Base-by-base conservation (phyloP, 148 eudicot species). In the Vaccinium corymbosum region DNA sequence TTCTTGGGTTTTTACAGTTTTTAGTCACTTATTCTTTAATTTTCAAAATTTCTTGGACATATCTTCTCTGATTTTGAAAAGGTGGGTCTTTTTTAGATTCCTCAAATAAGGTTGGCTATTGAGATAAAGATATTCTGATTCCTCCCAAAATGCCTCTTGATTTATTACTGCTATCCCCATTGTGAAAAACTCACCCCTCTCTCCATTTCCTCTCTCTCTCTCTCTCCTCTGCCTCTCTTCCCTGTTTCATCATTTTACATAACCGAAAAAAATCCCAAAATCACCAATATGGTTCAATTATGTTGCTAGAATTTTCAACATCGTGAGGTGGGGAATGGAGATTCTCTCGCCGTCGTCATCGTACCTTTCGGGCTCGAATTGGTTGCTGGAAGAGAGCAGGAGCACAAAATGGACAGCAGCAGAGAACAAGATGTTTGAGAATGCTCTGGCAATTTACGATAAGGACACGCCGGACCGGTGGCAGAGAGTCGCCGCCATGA, bases 401-500 rank as follows among this genome's bases (percentile, higher is more conserved):
- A 85, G 89, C 82, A 86, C 93, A 48, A 90, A 79, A 68, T 95
- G 98, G 98, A 95, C 93, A 8, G 90, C 91, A 7, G 90, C 87
- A 12, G 96, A 95, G 89, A 95, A 95, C 94, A 95, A 95, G 88
- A 79, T 87, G 79, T 95, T 95, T 51, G 98, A 95, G 81, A 89
- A 95, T 85, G 98, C 98, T 6, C 91, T 95, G 8, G 98, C 98
- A 1, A 77, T 85, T 13, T 89, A 86, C 72, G 98, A 95, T 57
- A 90, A 92, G 78, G 93, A 94, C n/a, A 90, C 98, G 11, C 94
- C 98, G 15, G 98, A 95, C 82, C 86, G 98, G 51, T 95, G 98
- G 98, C 94, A 92, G 64, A 92, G 83, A 80, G 96, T 95, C 66
- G 94, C 98, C 2, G 93, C 83, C 0, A 88, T 89, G 94, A 90